phyloP scores from a whole-genome alignment of 805 yeast genomes.

The Yarrowia divulgata region DNA sequence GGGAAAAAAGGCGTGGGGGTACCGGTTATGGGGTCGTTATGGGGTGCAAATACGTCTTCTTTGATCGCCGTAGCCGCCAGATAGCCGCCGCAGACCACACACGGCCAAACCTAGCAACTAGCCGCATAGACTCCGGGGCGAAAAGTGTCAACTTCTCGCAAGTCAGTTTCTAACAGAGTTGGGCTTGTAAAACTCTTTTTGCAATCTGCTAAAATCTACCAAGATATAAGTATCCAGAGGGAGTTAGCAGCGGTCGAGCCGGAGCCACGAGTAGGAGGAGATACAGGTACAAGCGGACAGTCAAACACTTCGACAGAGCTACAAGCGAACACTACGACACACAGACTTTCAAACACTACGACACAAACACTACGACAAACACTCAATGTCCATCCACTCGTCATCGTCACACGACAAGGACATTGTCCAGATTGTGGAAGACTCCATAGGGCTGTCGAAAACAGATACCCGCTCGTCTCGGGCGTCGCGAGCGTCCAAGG shows the following conservation, averaged over 20 bases:
- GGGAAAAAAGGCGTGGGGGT: not conserved
- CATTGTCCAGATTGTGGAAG: conserved; percentile 36
- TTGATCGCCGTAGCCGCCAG: not conserved
- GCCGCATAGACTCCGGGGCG: conserved; percentile 14
- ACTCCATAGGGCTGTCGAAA: conserved; percentile 28
- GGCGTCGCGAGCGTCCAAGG: conserved; percentile 2
- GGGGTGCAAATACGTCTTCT: not conserved
- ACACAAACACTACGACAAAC: too few species aligned
- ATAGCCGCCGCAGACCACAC: too few species aligned
- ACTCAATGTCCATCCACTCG: conserved; percentile 18
- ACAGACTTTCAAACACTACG: too few species aligned
- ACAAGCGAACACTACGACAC: too few species aligned
- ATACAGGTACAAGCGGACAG: too few species aligned
- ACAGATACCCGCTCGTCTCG: conserved; percentile 24
- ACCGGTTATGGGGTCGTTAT: too few species aligned
- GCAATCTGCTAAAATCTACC: conserved; percentile 19
- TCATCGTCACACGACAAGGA: conserved; percentile 27
- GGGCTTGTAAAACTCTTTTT: conserved; percentile 1
- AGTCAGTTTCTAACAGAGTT: conserved; percentile 30
- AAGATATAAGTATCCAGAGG: conserved; percentile 20
- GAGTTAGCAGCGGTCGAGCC: not conserved
- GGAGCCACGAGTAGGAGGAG: not conserved
- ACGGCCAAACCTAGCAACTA: too few species aligned
- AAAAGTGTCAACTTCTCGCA: conserved; percentile 1
- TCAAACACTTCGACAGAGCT: too few species aligned